Evolutionary conservation across 305 asterid species (phyloP).

Genomic region (Ruellia speciosa): DNA sequence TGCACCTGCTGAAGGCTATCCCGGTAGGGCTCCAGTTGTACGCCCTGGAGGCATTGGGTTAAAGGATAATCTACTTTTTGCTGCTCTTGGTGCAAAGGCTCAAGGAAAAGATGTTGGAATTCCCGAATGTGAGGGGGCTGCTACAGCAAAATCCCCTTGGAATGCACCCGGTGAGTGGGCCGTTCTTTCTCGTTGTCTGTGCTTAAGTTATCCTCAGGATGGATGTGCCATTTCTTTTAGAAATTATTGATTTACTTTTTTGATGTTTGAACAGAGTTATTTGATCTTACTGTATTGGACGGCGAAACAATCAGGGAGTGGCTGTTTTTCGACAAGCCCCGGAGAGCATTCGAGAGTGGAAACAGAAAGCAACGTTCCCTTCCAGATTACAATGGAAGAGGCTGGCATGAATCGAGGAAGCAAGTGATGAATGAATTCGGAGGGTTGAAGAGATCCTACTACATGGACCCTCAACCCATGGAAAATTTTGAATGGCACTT

Average conservation of each 20-base stretch:
- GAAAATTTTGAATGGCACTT: conserved; percentile 89
- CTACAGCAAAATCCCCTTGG: conserved; percentile 98
- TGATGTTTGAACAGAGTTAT: conserved; percentile 54
- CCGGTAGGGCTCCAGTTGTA: conserved; percentile 69
- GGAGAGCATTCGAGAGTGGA: conserved; percentile 96
- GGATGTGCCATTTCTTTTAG: conserved; percentile 6
- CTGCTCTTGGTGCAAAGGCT: conserved; percentile 87
- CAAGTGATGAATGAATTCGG: conserved; percentile 78
- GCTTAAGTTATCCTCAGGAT: conserved; percentile 2
- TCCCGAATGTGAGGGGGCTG: conserved; percentile 98
- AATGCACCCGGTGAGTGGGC: conserved; percentile 77
- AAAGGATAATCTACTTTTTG: conserved; percentile 87
- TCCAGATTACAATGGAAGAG: conserved; percentile 92
- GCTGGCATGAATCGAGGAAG: conserved; percentile 99
- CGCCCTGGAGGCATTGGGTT: conserved; percentile 92
- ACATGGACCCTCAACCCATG: conserved; percentile 98
- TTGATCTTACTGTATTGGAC: conserved; percentile 62
- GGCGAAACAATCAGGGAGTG: conserved; percentile 92
- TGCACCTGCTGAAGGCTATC: conserved; percentile 80
- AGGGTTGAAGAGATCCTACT: conserved; percentile 92
- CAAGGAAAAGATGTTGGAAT: conserved; percentile 81
- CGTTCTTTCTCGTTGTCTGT: conserved; percentile 4
- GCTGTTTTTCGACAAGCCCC: conserved; percentile 95
- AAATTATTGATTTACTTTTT: conserved; percentile 10
- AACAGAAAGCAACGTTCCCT: conserved; percentile 91